phyloP scores from a whole-genome alignment of 2,329 filamentous ascomycete genomes.

The Ascocoryne sarcoides region DNA sequence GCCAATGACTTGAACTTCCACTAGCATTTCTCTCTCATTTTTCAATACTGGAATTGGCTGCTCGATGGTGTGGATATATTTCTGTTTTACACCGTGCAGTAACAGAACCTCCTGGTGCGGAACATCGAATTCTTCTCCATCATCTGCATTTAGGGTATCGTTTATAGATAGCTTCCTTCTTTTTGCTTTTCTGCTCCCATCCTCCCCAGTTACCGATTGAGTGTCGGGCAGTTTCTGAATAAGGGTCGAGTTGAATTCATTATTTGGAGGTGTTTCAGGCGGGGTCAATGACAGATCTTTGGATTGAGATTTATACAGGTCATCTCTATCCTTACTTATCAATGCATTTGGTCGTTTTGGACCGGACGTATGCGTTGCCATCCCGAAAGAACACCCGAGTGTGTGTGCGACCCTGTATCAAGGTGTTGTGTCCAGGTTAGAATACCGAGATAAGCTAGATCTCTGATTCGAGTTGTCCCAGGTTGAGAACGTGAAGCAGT shows the following conservation, averaged over 20 bases:
- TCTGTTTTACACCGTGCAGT: conserved; percentile 40
- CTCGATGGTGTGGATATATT: conserved; percentile 37
- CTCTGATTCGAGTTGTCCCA: too few relatives aligned
- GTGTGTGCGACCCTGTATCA: too few relatives aligned
- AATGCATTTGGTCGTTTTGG: too few relatives aligned
- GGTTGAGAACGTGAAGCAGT: too few relatives aligned
- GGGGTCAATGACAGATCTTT: conserved; percentile 15
- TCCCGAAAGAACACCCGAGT: too few relatives aligned
- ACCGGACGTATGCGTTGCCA: too few relatives aligned
- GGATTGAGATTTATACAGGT: conserved; percentile 15
- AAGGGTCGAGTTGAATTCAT: too few relatives aligned
- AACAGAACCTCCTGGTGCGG: conserved; percentile 38
- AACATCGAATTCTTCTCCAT: conserved; percentile 8
- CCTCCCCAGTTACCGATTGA: conserved; percentile 20
- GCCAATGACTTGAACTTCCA: conserved; percentile 51
- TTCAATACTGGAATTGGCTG: conserved; percentile 39
- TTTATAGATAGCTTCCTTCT: neutral
- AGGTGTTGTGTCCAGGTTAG: too few relatives aligned
- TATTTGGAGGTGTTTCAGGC: conserved; percentile 15
- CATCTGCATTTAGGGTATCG: too few relatives aligned
- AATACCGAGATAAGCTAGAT: too few relatives aligned
- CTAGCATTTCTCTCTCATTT: conserved; percentile 51
- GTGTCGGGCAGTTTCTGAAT: conserved; percentile 11
- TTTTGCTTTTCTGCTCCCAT: conserved; percentile 5
- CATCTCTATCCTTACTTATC: neutral